phyloP scores from a whole-genome alignment of 129 eudicot species.

The Chrysanthemum seticuspe region DNA sequence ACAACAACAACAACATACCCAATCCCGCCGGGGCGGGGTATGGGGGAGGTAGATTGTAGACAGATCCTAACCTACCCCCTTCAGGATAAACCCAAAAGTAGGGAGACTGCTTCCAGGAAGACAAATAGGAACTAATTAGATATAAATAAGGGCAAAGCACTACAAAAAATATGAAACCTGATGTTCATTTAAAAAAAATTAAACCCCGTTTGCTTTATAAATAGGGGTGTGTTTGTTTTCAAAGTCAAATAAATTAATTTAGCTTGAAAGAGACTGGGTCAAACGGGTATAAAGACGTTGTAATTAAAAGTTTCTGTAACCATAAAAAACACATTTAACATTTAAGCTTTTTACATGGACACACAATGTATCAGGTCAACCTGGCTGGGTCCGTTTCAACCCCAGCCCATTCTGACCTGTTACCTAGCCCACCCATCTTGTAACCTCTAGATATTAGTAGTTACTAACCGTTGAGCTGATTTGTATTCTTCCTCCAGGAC shows the following conservation, averaged over 20 bases:
- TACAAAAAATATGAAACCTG: no score
- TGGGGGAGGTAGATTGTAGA: no score
- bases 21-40: no score
- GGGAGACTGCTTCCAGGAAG: no score
- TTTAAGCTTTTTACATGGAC: no score
- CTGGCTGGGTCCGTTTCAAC: not conserved
- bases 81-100: no score
- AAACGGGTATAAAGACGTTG: not conserved
- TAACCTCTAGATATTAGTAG: not conserved
- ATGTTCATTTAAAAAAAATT: no score
- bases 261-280: not conserved
- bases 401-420: not conserved
- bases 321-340: no score
- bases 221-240: not conserved
- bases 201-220: not conserved
- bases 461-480: conserved; percentile 90
- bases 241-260: not conserved
- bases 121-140: no score
- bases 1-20: not conserved
- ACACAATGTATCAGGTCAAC: not conserved
- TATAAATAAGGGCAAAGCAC: no score
- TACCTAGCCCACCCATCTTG: not conserved
- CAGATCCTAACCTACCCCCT: no score
- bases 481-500: conserved; percentile 73
- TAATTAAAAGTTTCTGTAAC: not conserved